A percentile compares a stretch with the other conserved stretches of the same genome.
These are phyloP conservation scores for Eucalyptus virginea DNA, from an alignment of 345 rosid species.

Conservation along the genomic window DNA sequence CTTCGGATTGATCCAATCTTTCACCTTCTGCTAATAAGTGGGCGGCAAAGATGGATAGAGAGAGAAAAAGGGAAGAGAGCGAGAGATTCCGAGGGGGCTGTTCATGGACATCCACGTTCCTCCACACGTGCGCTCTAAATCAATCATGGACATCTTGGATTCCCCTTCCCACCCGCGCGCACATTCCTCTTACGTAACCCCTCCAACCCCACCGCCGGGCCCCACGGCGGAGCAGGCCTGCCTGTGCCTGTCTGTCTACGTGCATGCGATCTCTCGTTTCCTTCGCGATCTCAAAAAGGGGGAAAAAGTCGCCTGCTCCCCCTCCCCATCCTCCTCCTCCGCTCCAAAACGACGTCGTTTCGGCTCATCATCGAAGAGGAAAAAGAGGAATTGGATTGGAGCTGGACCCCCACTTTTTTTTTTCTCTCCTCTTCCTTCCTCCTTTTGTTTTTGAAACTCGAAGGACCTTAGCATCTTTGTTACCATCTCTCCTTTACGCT, in stretches of 20 bases:
- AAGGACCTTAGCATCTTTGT: neutral
- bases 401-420: neutral
- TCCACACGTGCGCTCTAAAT: neutral
- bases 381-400: neutral
- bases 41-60: neutral
- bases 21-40: neutral
- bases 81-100: neutral
- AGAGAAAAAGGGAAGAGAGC: neutral
- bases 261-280: neutral
- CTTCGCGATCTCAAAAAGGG: neutral
- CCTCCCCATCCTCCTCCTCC: neutral
- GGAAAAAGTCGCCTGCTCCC: neutral
- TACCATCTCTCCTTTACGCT: neutral
- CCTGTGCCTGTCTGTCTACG: neutral
- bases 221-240: neutral
- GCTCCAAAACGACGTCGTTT: neutral
- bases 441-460: neutral
- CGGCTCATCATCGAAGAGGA: neutral
- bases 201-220: neutral
- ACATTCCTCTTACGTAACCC: neutral
- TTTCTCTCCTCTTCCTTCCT: neutral
- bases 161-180: neutral
- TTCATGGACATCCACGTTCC: neutral
- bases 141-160: neutral
- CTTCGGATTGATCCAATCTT: neutral